A percentile compares a stretch with the other conserved stretches of the same genome.
Evolutionary conservation across 2,329 filamentous ascomycete species (phyloP).

Genomic region (Capronia coronata): DNA sequence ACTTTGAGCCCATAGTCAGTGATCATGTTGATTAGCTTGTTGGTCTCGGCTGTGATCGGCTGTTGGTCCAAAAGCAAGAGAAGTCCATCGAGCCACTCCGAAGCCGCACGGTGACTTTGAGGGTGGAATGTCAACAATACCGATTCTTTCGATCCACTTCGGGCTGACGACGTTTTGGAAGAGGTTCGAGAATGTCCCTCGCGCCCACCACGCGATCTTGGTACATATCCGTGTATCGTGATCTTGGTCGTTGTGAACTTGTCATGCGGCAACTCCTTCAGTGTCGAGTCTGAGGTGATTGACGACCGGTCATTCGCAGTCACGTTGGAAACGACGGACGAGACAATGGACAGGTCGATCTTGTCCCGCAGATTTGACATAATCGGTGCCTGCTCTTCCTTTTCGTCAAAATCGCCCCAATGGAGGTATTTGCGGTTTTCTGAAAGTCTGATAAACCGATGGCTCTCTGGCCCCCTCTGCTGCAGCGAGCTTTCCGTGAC

Average conservation of each 20-base stretch:
- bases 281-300: conserved; percentile 16
- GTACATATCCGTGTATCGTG: conserved; percentile 71
- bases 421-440: conserved; percentile 87
- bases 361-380: conserved; percentile 19
- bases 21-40: conserved; percentile 77
- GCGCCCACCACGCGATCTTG: conserved; percentile 30
- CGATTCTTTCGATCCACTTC: conserved; percentile 52
- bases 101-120: conserved; percentile 71
- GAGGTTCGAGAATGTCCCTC: conserved; percentile 31
- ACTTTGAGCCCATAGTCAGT: conserved; percentile 91
- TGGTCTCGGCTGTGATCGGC: conserved; percentile 94
- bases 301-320: conserved; percentile 47
- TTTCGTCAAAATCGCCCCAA: conserved; percentile 73
- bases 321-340: conserved; percentile 89
- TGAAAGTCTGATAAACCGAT: conserved; percentile 81
- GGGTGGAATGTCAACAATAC: conserved; percentile 79
- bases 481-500: conserved; percentile 34
- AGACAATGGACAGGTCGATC: conserved; percentile 80
- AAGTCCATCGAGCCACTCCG: conserved; percentile 93
- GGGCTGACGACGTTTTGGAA: conserved; percentile 27
- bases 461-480: conserved; percentile 49
- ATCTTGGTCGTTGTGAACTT: conserved; percentile 66
- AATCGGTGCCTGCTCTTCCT: conserved; percentile 55
- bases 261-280: conserved; percentile 32
- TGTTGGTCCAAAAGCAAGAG: conserved; percentile 92